These are phyloP conservation scores for Chrysoporthe cubensis DNA, from an alignment of 2,329 filamentous ascomycete species.

Conservation along the genomic window DNA sequence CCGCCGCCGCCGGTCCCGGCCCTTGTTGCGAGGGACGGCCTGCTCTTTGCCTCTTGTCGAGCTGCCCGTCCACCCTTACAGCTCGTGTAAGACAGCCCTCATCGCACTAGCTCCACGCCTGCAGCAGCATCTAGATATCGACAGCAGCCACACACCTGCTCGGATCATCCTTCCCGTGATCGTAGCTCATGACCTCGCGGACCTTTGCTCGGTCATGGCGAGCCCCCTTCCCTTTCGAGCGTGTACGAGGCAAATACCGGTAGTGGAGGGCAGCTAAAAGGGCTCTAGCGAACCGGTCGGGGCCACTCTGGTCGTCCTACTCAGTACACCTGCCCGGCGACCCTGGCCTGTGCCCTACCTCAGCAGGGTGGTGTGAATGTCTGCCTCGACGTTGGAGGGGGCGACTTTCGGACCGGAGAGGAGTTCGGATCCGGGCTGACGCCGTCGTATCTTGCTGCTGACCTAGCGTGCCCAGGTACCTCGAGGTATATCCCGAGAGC, in stretches of 20 bases:
- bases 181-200: slow-evolving; percentile 24
- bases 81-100: slow-evolving; percentile 2
- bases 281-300: neutral
- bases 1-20: no score
- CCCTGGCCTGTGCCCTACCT: slow-evolving; percentile 1
- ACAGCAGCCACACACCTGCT: slow-evolving; percentile 20
- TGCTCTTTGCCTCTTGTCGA: neutral
- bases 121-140: neutral
- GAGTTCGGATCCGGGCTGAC: slow-evolving; percentile 1
- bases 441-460: neutral
- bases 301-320: neutral
- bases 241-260: slow-evolving; percentile 3
- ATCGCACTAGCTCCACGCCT: neutral
- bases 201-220: neutral
- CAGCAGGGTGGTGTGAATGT: neutral
- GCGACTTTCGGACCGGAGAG: neutral
- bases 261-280: neutral
- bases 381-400: neutral
- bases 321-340: neutral
- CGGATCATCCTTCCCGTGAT: slow-evolving; percentile 24
- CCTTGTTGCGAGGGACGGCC: neutral
- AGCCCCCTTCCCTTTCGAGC: slow-evolving; percentile 4
- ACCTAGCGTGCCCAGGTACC: no score
- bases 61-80: neutral
- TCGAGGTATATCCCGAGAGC: neutral